These are phyloP conservation scores for Rhizomucor miehei DNA, from an alignment of 371 early-diverging fungal species.

Conservation along the genomic window DNA sequence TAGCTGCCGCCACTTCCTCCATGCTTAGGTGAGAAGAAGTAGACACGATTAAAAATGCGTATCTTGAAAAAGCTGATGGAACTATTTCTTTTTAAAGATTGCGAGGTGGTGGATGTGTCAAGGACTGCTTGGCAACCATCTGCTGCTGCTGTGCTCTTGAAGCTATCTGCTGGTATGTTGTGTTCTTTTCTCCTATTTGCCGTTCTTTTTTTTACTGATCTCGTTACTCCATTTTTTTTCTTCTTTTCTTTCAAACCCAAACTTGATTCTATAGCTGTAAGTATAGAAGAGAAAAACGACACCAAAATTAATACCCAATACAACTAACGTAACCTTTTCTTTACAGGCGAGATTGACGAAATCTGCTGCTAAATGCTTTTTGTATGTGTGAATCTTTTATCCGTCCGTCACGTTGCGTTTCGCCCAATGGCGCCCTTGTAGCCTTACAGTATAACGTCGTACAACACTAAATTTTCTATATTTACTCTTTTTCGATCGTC, in stretches of 20 bases:
- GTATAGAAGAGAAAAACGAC: neutral
- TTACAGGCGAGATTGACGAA: conserved; percentile 21
- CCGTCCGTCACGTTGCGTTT: no score
- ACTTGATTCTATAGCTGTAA: conserved; percentile 5
- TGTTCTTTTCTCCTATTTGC: neutral
- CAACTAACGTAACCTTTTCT: no score
- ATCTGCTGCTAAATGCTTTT: conserved; percentile 20
- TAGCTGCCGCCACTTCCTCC: conserved; percentile 7
- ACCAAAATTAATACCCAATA: no score
- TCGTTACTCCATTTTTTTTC: neutral
- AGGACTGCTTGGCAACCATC: conserved; percentile 32
- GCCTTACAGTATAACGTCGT: no score
- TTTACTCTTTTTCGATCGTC: no score
- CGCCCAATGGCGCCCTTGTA: no score
- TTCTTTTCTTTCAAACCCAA: neutral
- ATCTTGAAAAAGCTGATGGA: neutral
- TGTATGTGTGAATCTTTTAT: no score
- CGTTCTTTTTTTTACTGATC: neutral
- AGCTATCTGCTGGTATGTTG: conserved; percentile 21
- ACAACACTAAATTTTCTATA: no score
- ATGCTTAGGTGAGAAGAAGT: conserved; percentile 13
- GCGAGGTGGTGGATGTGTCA: conserved; percentile 39
- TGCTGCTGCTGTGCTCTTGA: conserved; percentile 36
- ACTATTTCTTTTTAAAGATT: conserved; percentile 16
- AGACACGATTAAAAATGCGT: neutral